These are phyloP conservation scores for Lupinus albus DNA, from an alignment of 306 rosid genomes.

Conservation along the genomic window DNA sequence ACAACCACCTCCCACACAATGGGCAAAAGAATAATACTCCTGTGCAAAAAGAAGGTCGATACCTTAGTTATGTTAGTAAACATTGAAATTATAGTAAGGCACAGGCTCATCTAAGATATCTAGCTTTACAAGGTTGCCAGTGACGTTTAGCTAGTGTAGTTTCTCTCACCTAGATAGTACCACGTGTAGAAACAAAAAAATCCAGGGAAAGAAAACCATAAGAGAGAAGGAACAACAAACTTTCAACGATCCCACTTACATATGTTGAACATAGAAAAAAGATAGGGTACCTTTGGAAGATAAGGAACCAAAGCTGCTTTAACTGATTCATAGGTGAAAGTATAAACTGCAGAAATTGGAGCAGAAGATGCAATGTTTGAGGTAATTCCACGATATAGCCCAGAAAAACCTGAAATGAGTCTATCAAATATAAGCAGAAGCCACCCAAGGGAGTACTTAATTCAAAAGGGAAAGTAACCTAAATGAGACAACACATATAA, in stretches of 20 bases:
- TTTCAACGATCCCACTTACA: conserved; percentile 24
- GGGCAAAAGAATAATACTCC: conserved; percentile 81
- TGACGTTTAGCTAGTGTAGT: conserved; percentile 20
- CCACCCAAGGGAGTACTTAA: conserved; percentile 30
- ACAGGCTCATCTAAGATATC: conserved; percentile 26
- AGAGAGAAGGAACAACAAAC: conserved; percentile 22
- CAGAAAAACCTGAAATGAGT: conserved; percentile 74
- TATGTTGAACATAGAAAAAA: conserved; percentile 36
- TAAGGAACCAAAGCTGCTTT: conserved; percentile 86
- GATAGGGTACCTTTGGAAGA: conserved; percentile 65
- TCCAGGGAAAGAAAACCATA: conserved; percentile 20
- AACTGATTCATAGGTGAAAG: conserved; percentile 88
- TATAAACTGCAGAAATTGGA: conserved; percentile 93
- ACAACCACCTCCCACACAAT: conserved; percentile 87
- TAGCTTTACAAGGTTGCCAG: conserved; percentile 19
- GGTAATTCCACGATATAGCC: conserved; percentile 90
- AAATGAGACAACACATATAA: conserved; percentile 29
- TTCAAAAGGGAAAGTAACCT: conserved; percentile 27
- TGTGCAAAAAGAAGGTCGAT: conserved; percentile 51
- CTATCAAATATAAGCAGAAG: conserved; percentile 35
- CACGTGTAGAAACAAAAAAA: conserved; percentile 24
- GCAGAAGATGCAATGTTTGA: conserved; percentile 86
- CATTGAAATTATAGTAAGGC: conserved; percentile 14
- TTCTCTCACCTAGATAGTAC: conserved; percentile 31
- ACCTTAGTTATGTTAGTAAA: conserved; percentile 35